Conservation (phyloP, 2,329 filamentous ascomycete genomes). For the Xylariaceae sp. region DNA sequence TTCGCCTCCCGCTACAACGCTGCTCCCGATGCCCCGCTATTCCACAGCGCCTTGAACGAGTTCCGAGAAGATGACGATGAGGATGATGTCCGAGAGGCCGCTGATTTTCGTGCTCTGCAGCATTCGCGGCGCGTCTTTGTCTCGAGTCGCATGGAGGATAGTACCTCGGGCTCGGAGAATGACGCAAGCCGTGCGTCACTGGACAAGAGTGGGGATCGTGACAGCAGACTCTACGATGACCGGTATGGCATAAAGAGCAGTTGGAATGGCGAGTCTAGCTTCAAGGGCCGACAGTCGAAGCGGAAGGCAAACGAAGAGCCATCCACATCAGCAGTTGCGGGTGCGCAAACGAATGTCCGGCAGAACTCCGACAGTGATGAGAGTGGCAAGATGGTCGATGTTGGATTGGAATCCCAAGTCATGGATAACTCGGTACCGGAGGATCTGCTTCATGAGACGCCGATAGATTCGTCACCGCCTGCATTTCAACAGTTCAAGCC, state of each 20-base stretch:
- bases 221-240: constrained; percentile 42
- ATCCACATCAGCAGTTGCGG: constrained; percentile 24
- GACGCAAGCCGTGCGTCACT: constrained; percentile 57
- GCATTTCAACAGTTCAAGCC: constrained; percentile 59
- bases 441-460: constrained; percentile 54
- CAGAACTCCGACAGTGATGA: constrained; percentile 36
- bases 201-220: constrained; percentile 51
- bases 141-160: constrained; percentile 77
- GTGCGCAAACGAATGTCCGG: constrained; percentile 25
- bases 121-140: constrained; percentile 85
- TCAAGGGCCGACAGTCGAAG: constrained; percentile 34
- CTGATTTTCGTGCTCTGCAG: constrained; percentile 91
- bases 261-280: constrained; percentile 55
- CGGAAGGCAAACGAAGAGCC: constrained; percentile 42
- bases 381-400: constrained; percentile 73
- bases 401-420: constrained; percentile 70
- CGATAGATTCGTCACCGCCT: constrained; percentile 51
- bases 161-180: constrained; percentile 76
- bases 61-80: constrained; percentile 93
- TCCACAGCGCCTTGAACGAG: constrained; percentile 86
- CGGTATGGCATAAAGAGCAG: constrained; percentile 59
- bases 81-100: constrained; percentile 85
- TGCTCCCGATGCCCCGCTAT: constrained; percentile 80
- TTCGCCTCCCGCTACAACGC: constrained; percentile 74
- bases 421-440: constrained; percentile 57